phyloP scores from a whole-genome alignment of 108 stramenopile genomes.

The Fistulifera pelliculosa region DNA sequence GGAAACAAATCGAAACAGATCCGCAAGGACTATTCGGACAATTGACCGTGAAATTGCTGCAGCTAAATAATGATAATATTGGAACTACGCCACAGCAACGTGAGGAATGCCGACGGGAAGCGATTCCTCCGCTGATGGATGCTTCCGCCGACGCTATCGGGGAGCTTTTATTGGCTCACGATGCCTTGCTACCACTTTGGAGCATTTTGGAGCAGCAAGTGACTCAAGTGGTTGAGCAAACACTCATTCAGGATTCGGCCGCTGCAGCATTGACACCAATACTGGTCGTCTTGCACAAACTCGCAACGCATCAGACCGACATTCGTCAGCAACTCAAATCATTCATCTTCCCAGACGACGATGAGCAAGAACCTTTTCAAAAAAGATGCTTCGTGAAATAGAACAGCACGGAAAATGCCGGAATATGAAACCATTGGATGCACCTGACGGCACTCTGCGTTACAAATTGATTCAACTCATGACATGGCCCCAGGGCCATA shows the following conservation, averaged over 20 bases:
- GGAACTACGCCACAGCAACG: constrained; percentile 20
- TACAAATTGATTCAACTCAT: constrained; percentile 58
- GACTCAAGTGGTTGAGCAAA: constrained; percentile 34
- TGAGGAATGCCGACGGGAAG: constrained; percentile 44
- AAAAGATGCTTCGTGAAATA: constrained; percentile 6
- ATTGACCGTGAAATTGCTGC: constrained; percentile 14
- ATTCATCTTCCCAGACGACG: constrained; percentile 54
- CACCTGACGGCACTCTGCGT: constrained; percentile 61
- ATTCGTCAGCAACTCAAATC: constrained; percentile 29
- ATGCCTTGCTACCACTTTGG: constrained; percentile 25
- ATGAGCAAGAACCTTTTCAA: constrained; percentile 20
- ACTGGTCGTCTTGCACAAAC: constrained; percentile 46
- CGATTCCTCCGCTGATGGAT: constrained; percentile 54
- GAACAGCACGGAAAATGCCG: constrained; percentile 3
- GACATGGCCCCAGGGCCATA: constrained; percentile 68
- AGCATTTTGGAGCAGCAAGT: constrained; percentile 43
- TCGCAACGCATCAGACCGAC: constrained; percentile 23
- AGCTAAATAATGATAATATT: constrained; percentile 14
- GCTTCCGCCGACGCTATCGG: constrained; percentile 25
- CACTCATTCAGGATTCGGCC: constrained; percentile 39
- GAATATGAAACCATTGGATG: constrained; percentile 80
- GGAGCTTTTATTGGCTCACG: constrained; percentile 21
- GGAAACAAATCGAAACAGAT: constrained; percentile 4
- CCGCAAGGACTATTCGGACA: constrained; percentile 1
- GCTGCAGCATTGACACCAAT: constrained; percentile 49